Percentiles rank a stretch among this genome's conserved stretches.
Conservation (phyloP, 345 rosid genomes). For the Rhodamnia rubescens region DNA sequence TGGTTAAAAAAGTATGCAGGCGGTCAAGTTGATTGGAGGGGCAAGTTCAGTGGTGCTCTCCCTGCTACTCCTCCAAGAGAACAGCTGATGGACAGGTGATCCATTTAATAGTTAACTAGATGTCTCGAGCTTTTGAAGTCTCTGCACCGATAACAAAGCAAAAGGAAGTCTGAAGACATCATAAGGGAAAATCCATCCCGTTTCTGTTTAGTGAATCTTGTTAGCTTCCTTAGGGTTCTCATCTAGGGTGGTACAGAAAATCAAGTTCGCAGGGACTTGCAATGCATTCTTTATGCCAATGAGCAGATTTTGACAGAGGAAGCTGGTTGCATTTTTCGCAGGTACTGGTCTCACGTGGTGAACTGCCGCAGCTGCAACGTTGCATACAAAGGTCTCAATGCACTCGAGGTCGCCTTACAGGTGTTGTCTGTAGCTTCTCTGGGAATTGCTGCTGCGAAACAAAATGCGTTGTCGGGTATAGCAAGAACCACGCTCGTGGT, state of each 20-base stretch:
- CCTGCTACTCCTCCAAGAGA: constrained; percentile 74
- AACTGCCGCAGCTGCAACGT: constrained; percentile 66
- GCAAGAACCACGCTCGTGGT: constrained; percentile 30
- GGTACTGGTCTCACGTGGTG: constrained; percentile 84
- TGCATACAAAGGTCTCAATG: constrained; percentile 50
- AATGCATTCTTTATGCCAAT: neutral
- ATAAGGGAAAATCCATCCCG: neutral
- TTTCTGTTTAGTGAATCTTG: neutral
- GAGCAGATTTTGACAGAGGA: neutral
- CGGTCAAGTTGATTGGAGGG: constrained; percentile 62
- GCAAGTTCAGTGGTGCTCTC: constrained; percentile 47
- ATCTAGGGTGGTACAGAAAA: neutral
- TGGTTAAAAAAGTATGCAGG: constrained; percentile 67
- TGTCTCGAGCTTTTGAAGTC: neutral
- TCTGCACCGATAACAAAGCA: neutral
- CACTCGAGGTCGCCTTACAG: constrained; percentile 47
- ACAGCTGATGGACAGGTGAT: constrained; percentile 70
- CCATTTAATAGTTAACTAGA: neutral
- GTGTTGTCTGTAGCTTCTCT: constrained; percentile 36
- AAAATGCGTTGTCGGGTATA: constrained; percentile 19
- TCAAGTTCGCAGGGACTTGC: neutral
- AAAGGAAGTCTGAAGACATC: neutral
- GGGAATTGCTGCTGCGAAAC: constrained; percentile 54
- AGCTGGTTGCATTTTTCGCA: constrained; percentile 5
- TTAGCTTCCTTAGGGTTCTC: neutral